Conservation (phyloP, 257 asterid genomes). For the Penstemon barbatus region DNA sequence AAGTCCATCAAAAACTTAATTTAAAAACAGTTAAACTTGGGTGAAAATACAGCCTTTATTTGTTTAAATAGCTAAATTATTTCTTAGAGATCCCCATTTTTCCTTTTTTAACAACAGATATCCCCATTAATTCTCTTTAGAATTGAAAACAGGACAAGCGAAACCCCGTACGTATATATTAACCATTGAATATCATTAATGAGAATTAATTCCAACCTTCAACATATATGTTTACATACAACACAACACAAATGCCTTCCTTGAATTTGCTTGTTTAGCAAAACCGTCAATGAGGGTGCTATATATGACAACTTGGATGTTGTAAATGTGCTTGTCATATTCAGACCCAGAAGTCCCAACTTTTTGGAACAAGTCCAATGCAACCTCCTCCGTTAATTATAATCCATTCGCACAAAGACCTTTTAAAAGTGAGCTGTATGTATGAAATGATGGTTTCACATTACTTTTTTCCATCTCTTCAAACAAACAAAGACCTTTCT, state of each 20-base stretch:
- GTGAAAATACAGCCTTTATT: too few species aligned
- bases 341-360: constrained; percentile 43
- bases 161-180: too few species aligned
- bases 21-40: constrained; percentile 28
- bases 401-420: constrained; percentile 43
- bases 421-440: constrained; percentile 50
- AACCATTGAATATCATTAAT: constrained; percentile 28
- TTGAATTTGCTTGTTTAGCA: constrained; percentile 42
- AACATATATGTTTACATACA: constrained; percentile 39
- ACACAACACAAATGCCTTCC: constrained; percentile 45
- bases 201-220: constrained; percentile 46
- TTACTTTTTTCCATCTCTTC: constrained; percentile 48
- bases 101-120: constrained; percentile 37
- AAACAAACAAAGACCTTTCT: constrained; percentile 38
- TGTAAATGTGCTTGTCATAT: constrained; percentile 48
- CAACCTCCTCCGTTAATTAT: constrained; percentile 18
- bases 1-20: constrained; percentile 24
- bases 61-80: too few species aligned
- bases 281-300: constrained; percentile 56
- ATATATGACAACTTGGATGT: constrained; percentile 47
- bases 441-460: constrained; percentile 48
- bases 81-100: constrained; percentile 29
- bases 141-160: constrained; percentile 8
- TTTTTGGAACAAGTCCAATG: constrained; percentile 40
- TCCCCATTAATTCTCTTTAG: constrained; percentile 40